phyloP scores from a whole-genome alignment of 495 filamentous ascomycete genomes.

The Lasiosphaeris hirsuta region DNA sequence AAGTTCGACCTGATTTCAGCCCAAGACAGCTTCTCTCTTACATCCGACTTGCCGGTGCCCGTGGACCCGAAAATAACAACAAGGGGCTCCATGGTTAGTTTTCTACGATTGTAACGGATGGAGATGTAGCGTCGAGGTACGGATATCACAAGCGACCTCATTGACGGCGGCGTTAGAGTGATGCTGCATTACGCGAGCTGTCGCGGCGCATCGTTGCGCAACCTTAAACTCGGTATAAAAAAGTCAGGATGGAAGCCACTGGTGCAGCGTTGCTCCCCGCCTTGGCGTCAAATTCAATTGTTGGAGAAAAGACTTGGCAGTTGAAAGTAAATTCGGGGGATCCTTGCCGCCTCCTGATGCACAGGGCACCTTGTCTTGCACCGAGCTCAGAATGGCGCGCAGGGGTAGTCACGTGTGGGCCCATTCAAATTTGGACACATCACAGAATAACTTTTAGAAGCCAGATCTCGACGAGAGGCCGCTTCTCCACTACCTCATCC shows the following conservation, averaged over 20 bases:
- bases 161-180: neutral
- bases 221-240: neutral
- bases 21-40: constrained; percentile 33
- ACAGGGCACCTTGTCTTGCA: neutral
- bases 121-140: constrained; percentile 2
- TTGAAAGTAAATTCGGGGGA: constrained; percentile 3
- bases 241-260: neutral
- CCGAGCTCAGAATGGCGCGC: neutral
- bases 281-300: constrained; percentile 6
- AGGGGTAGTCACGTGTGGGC: constrained; percentile 36
- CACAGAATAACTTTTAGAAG: constrained; percentile 47
- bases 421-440: constrained; percentile 53
- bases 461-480: constrained; percentile 43
- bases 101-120: neutral
- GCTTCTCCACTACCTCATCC: constrained; percentile 36
- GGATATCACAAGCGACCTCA: constrained; percentile 11
- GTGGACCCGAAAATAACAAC: constrained; percentile 88
- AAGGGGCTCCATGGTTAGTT: constrained; percentile 50
- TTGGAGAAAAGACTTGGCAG: constrained; percentile 13
- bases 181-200: neutral
- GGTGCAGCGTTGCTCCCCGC: neutral
- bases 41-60: constrained; percentile 97
- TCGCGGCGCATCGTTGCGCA: constrained; percentile 12
- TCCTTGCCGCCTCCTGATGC: neutral
- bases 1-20: neutral